Evolutionary conservation across 768 basidiomycete species (phyloP), one percentile per base, ranked within the genome.

Genomic region (Phlebiopsis flavidoalba): DNA sequence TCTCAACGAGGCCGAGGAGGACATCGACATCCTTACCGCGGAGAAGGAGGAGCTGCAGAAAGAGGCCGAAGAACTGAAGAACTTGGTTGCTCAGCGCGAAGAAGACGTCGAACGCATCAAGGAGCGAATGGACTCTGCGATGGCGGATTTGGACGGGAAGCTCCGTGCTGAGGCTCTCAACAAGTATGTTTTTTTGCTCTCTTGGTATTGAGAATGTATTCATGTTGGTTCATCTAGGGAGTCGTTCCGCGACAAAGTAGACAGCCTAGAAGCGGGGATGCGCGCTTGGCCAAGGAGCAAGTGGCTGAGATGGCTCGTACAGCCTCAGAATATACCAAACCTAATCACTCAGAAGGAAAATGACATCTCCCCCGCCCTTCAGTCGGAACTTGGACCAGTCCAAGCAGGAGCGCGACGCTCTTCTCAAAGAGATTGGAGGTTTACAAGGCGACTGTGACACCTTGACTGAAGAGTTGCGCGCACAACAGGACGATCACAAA

Each of bases 311-410:
- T 96, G 65, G 80, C 84, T n/a, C 83, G 88, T 24, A 87, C 89
- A 1, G 81, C 88, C 12, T 84, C 83, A 2, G 92, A 94, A 19
- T 89, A 88, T 64, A 86, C 91, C 7, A 76, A n/a, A 74, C 15
- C 84, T 87, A 76, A 83, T 94, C 66, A 82, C 88, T 75, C 82
- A 80, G 73, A 92, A 89, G 71, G 93, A 95, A 50, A 81, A 83
- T 2, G 86, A 89, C 22, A 79, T 90, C n/a, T 67, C 75, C 4
- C 74, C 77, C n/a, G n/a, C n/a, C 10, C 75, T 93, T 21, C 69
- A 76, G 0, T 69, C 78, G 8, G 83, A 91, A 48, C 69, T 90
- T 12, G n/a, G 79, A 82, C 3, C 68, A 74, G 15, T 77, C 82
- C 55, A 83, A 84, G 60, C 69, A 72, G 15, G 86, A 90, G 57